Evolutionary conservation across 2,329 filamentous ascomycete genomes (phyloP).

Genomic region (Diaporthe humulicola): DNA sequence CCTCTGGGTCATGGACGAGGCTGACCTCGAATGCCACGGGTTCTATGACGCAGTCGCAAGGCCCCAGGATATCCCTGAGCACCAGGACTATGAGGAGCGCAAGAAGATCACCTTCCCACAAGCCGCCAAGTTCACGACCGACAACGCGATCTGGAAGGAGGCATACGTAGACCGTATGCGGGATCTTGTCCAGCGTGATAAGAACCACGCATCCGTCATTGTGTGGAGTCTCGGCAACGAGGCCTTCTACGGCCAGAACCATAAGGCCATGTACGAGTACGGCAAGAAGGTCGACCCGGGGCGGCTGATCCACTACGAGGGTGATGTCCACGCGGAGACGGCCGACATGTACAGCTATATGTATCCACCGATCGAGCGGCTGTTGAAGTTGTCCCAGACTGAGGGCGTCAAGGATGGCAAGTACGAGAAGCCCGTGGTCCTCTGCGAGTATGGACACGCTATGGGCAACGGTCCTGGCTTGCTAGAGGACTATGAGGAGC

Average conservation of each 20-base stretch:
- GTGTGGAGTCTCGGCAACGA: conserved; percentile 83
- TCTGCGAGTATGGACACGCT: conserved; percentile 71
- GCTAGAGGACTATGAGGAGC: conserved; percentile 76
- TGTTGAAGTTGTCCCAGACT: conserved; percentile 60
- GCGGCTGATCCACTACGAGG: conserved; percentile 76
- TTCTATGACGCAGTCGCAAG: conserved; percentile 64
- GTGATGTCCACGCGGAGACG: conserved; percentile 69
- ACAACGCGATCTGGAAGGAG: conserved; percentile 71
- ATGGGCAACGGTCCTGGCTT: conserved; percentile 83
- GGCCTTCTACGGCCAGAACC: conserved; percentile 78
- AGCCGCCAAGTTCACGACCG: conserved; percentile 70
- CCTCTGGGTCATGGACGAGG: conserved; percentile 69
- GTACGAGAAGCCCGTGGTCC: conserved; percentile 70
- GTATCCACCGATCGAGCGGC: conserved; percentile 69
- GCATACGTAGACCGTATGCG: conserved; percentile 77
- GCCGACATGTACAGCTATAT: conserved; percentile 78
- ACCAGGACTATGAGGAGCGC: conserved; percentile 71
- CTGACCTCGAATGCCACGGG: conserved; percentile 67
- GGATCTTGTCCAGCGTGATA: conserved; percentile 76
- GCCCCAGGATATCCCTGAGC: conserved; percentile 65
- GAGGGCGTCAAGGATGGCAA: conserved; percentile 58
- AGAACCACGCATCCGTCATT: conserved; percentile 78
- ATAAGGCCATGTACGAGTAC: conserved; percentile 76
- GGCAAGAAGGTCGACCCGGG: conserved; percentile 69
- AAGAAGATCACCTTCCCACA: conserved; percentile 67